A percentile compares a stretch with the other conserved stretches of the same genome.
Conservation (phyloP, 495 filamentous ascomycete genomes). For the Sordaria brevicollis region DNA sequence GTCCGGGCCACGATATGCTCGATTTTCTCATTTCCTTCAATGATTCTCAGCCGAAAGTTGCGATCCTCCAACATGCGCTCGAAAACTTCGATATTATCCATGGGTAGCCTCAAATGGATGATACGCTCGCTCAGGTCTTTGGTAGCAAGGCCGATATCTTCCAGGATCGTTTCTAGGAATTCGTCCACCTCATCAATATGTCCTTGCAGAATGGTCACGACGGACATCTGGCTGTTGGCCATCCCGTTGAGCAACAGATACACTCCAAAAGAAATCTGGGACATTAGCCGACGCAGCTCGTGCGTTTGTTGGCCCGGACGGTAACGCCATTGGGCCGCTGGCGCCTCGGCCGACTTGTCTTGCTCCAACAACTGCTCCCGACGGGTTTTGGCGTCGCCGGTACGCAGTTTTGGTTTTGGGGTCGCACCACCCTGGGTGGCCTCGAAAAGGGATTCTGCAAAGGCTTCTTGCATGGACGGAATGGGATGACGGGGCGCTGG, state of each 20-base stretch:
- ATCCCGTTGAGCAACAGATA: conserved; percentile 77
- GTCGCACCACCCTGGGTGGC: conserved; percentile 39
- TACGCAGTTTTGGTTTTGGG: conserved; percentile 40
- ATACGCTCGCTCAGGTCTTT: conserved; percentile 64
- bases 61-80: conserved; percentile 82
- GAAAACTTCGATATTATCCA: conserved; percentile 75
- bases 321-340: conserved; percentile 64
- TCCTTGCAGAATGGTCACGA: conserved; percentile 78
- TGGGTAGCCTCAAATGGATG: conserved; percentile 68
- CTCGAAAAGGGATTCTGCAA: conserved; percentile 84
- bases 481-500: conserved; percentile 49
- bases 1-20: conserved; percentile 80
- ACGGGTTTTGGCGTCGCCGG: conserved; percentile 53
- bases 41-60: conserved; percentile 66
- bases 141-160: conserved; percentile 77
- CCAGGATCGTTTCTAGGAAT: conserved; percentile 73
- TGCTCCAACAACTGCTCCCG: conserved; percentile 60
- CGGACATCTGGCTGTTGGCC: conserved; percentile 78
- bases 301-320: conserved; percentile 58
- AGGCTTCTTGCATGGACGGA: conserved; percentile 75
- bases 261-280: conserved; percentile 89
- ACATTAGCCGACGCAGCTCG: conserved; percentile 79
- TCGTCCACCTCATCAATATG: conserved; percentile 92
- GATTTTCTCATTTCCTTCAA: conserved; percentile 83
- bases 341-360: conserved; percentile 45